These are phyloP conservation scores for Rhododendron simsii DNA, from an alignment of 148 eudicot species.

Conservation along the genomic window DNA sequence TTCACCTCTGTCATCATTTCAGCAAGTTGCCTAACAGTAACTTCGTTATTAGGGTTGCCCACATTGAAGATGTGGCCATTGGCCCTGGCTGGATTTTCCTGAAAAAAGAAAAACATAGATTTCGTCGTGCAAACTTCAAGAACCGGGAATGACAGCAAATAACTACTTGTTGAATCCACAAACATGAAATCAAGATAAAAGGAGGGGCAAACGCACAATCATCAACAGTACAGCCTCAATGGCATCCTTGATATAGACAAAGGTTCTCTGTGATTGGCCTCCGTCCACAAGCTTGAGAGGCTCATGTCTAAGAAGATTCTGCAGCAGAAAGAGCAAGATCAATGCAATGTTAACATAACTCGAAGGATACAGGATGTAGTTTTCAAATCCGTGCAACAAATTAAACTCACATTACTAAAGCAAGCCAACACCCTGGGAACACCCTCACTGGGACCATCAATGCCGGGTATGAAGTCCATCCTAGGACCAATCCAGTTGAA, in stretches of 20 bases:
- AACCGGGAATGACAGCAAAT: neutral
- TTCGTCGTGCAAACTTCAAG: neutral
- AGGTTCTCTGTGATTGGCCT: constrained; percentile 95
- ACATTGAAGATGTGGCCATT: constrained; percentile 97
- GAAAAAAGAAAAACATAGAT: constrained; percentile 3
- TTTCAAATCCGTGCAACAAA: neutral
- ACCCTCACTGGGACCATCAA: constrained; percentile 98
- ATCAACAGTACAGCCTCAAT: constrained; percentile 92
- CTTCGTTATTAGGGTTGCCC: constrained; percentile 98
- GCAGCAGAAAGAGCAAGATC: constrained; percentile 7
- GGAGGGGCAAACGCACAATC: constrained; percentile 58
- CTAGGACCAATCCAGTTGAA: constrained; percentile 99
- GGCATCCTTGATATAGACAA: constrained; percentile 89
- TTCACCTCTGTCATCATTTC: constrained; percentile 97
- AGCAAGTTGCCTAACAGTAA: constrained; percentile 95
- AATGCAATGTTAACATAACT: neutral
- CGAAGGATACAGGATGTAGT: neutral
- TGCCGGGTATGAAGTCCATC: constrained; percentile 99
- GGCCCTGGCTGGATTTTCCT: constrained; percentile 97
- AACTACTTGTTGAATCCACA: neutral
- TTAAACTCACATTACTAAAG: constrained; percentile 77
- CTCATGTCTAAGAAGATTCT: constrained; percentile 86
- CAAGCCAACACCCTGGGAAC: constrained; percentile 98
- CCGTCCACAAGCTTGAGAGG: constrained; percentile 99
- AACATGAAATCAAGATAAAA: neutral